A percentile compares a stretch with the other conserved stretches of the same genome.
Conservation (phyloP, 257 asterid species). For the Solanum neorickii region DNA sequence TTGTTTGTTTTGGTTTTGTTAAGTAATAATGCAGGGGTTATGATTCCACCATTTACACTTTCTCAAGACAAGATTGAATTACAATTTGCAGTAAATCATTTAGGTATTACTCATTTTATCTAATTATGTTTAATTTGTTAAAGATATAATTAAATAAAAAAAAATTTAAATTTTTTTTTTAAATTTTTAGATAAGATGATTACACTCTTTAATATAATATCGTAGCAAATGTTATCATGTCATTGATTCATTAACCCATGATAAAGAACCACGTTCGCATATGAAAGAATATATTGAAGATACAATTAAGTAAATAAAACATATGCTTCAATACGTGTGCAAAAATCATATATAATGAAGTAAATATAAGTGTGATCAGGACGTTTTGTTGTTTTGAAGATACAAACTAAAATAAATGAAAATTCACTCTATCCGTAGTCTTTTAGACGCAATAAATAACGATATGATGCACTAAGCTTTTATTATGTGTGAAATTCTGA, state of each 20-base stretch:
- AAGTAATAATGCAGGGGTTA: constrained; percentile 74
- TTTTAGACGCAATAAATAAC: not conserved
- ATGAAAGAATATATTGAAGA: not conserved
- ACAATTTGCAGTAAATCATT: constrained; percentile 73
- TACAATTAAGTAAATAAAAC: not conserved
- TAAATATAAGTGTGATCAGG: not conserved
- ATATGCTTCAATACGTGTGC: not conserved
- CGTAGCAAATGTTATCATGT: not conserved
- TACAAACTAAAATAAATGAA: not conserved
- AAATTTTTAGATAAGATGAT: not conserved
- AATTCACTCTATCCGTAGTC: not conserved
- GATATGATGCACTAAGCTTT: not conserved
- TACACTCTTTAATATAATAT: not conserved
- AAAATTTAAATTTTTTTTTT: too few species aligned
- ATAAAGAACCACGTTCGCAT: not conserved
- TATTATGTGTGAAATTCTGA: not conserved
- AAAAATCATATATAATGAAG: not conserved
- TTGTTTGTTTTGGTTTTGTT: not conserved
- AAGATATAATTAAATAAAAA: not conserved
- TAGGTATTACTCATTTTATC: constrained; percentile 21
- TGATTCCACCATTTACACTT: constrained; percentile 50
- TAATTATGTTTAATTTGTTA: not conserved
- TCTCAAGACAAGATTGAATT: constrained; percentile 55
- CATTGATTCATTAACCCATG: not conserved
- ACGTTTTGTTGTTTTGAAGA: not conserved